These are phyloP conservation scores for Starmerella bombicola DNA, from an alignment of 805 yeast genomes.

Conservation along the genomic window DNA sequence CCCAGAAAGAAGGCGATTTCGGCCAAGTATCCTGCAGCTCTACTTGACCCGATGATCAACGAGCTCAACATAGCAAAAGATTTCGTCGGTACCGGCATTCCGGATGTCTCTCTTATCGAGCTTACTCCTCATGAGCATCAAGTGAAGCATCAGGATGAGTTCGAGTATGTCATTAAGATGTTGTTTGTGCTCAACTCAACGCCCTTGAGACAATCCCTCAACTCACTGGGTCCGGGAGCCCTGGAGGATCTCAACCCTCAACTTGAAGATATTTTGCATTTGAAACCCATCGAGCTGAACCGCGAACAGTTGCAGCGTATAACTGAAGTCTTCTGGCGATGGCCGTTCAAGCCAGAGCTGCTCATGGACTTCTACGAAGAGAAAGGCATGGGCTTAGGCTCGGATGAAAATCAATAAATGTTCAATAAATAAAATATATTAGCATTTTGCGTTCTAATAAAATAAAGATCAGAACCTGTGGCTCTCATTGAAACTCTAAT, in stretches of 20 bases:
- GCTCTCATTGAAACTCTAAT: too few relatives aligned
- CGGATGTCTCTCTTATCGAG: slow-evolving; percentile 41
- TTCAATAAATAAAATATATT: too few relatives aligned
- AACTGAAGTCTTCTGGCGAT: slow-evolving; percentile 42
- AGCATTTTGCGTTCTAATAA: too few relatives aligned
- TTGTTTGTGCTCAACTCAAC: slow-evolving; percentile 39
- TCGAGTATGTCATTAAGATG: slow-evolving; percentile 57
- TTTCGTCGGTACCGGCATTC: slow-evolving; percentile 18
- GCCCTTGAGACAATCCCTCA: slow-evolving; percentile 37
- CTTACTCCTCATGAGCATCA: slow-evolving; percentile 37
- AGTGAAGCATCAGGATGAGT: slow-evolving; percentile 39
- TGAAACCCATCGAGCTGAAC: slow-evolving; percentile 38
- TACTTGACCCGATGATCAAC: slow-evolving; percentile 12
- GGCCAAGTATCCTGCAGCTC: slow-evolving; percentile 13
- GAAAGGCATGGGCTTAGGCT: slow-evolving; percentile 1
- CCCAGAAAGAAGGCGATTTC: slow-evolving; percentile 24
- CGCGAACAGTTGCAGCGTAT: slow-evolving; percentile 44
- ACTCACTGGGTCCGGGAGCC: slow-evolving; percentile 73
- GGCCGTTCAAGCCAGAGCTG: slow-evolving; percentile 79
- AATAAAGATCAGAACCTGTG: too few relatives aligned
- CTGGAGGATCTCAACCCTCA: slow-evolving; percentile 28
- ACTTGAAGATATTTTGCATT: slow-evolving; percentile 33
- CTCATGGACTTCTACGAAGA: slow-evolving; percentile 35
- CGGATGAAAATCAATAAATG: neutral
- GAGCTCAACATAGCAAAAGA: slow-evolving; percentile 7